phyloP scores from a whole-genome alignment of 352 stramenopile genomes.

The Phytophthora lateralis region DNA sequence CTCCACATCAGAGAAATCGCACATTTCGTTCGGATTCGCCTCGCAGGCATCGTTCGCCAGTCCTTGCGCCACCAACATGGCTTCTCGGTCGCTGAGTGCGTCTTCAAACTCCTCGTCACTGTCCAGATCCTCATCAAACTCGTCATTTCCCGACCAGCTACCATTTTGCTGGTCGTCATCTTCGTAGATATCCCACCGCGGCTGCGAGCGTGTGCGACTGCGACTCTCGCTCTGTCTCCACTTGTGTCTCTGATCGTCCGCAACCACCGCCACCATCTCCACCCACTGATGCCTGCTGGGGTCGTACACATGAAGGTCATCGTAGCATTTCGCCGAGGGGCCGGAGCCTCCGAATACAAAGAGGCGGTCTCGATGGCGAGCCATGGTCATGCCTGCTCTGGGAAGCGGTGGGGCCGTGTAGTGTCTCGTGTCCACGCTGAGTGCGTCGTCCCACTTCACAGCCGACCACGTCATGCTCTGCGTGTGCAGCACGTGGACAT shows the following conservation, averaged over 20 bases:
- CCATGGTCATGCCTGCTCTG: slow-evolving; percentile 95
- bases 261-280: slow-evolving; percentile 49
- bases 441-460: slow-evolving; percentile 47
- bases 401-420: slow-evolving; percentile 85
- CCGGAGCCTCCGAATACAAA: slow-evolving; percentile 96
- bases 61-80: slow-evolving; percentile 34
- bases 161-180: slow-evolving; percentile 49
- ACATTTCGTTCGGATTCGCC: slow-evolving; percentile 75
- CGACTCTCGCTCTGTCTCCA: slow-evolving; percentile 25
- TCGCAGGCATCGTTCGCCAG: slow-evolving; percentile 34
- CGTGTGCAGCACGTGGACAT: slow-evolving; percentile 96
- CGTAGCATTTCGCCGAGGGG: slow-evolving; percentile 94
- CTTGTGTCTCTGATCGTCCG: slow-evolving; percentile 27
- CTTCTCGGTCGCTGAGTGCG: slow-evolving; percentile 46
- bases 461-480: slow-evolving; percentile 88
- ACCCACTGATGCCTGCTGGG: slow-evolving; percentile 51
- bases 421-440: slow-evolving; percentile 28
- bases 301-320: slow-evolving; percentile 96
- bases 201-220: slow-evolving; percentile 20
- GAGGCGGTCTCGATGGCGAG: slow-evolving; percentile 87
- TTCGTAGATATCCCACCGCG: slow-evolving; percentile 45
- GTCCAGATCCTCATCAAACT: slow-evolving; percentile 32
- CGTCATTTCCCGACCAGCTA: slow-evolving; percentile 29
- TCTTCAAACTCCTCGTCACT: slow-evolving; percentile 38
- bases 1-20: slow-evolving; percentile 37